phyloP scores from a whole-genome alignment of 805 yeast genomes.

The Phaffomyces opuntiae region DNA sequence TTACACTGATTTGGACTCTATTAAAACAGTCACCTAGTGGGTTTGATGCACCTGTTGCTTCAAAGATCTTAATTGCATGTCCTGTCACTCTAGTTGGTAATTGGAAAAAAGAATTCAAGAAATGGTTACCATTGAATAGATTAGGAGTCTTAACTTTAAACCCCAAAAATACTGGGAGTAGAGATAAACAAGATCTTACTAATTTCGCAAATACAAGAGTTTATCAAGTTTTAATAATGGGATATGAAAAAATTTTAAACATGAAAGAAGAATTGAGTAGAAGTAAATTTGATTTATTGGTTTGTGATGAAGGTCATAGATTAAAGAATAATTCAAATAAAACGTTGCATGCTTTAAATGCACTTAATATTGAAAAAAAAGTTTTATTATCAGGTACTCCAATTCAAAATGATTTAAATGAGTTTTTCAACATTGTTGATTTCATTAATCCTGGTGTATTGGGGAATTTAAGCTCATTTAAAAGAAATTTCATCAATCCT shows the following conservation, averaged over 20 bases:
- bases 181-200: slow-evolving; percentile 32
- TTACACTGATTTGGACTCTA: slow-evolving; percentile 77
- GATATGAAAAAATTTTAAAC: slow-evolving; percentile 73
- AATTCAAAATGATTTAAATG: slow-evolving; percentile 84
- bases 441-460: slow-evolving; percentile 81
- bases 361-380: slow-evolving; percentile 34
- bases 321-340: slow-evolving; percentile 71
- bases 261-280: slow-evolving; percentile 41
- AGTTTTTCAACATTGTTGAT: slow-evolving; percentile 73
- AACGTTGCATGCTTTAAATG: slow-evolving; percentile 53
- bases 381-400: slow-evolving; percentile 84
- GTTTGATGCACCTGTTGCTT: slow-evolving; percentile 30
- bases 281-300: slow-evolving; percentile 52
- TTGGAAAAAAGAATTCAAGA: slow-evolving; percentile 83
- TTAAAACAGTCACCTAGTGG: slow-evolving; percentile 50
- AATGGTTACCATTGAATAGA: slow-evolving; percentile 62
- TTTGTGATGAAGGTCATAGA: slow-evolving; percentile 93
- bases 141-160: slow-evolving; percentile 61
- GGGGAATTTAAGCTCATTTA: slow-evolving; percentile 55
- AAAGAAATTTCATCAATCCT: slow-evolving; percentile 59
- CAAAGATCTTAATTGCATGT: slow-evolving; percentile 72
- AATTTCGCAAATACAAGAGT: slow-evolving; percentile 51
- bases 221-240: slow-evolving; percentile 76
- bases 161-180: slow-evolving; percentile 39
- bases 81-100: slow-evolving; percentile 86